These are phyloP conservation scores for Phaseolus lunatus DNA, from an alignment of 306 rosid genomes.

Conservation along the genomic window DNA sequence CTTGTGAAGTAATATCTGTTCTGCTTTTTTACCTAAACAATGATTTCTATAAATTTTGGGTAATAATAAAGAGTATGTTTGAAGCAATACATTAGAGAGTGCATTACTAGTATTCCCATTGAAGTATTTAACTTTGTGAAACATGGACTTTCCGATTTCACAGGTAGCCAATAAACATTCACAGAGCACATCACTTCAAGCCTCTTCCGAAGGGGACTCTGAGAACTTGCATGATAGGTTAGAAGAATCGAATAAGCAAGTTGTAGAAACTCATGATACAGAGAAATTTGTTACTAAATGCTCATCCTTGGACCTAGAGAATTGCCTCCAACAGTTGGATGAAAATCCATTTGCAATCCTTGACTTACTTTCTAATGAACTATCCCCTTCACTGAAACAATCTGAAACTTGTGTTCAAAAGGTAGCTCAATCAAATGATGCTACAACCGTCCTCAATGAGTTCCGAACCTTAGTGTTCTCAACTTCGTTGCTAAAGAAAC, in stretches of 20 bases:
- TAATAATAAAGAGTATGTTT: too few species aligned
- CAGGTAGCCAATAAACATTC: background rate
- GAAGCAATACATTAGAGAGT: too few species aligned
- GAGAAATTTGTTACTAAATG: background rate
- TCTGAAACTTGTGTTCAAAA: too few species aligned
- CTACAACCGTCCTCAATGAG: background rate
- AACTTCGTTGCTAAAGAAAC: background rate
- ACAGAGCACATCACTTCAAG: background rate
- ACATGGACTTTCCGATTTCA: background rate
- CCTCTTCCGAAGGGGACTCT: background rate
- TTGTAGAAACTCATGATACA: background rate
- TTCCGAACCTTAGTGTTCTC: background rate
- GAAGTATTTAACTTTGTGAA: too few species aligned
- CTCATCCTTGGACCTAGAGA: background rate
- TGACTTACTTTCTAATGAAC: background rate
- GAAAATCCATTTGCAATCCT: background rate
- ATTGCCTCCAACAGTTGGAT: background rate
- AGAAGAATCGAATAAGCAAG: background rate
- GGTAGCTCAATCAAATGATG: background rate
- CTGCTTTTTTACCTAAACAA: too few species aligned
- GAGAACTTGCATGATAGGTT: too few species aligned
- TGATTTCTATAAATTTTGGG: too few species aligned
- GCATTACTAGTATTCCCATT: too few species aligned
- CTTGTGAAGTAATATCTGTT: too few species aligned
- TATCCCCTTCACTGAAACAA: too few species aligned